phyloP scores from a whole-genome alignment of 306 rosid genomes.

The Betula pendula region DNA sequence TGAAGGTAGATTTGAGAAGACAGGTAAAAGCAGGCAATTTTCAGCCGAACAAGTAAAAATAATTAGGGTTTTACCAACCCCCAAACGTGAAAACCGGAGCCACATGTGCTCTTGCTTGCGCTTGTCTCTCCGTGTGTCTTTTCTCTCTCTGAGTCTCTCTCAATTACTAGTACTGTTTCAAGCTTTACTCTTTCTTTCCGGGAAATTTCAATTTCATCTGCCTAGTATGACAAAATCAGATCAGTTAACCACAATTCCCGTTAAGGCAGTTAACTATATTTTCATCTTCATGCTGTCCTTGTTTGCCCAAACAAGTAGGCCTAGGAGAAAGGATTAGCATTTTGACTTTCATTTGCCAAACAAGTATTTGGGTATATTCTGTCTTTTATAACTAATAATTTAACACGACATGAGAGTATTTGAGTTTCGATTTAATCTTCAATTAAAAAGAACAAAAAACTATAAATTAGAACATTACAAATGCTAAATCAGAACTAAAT shows the following conservation, averaged over 20 bases:
- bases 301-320: background rate
- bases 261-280: too few relatives aligned
- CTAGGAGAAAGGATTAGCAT: background rate
- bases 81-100: slow-evolving; percentile 55
- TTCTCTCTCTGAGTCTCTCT: slow-evolving; percentile 25
- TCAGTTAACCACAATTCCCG: too few relatives aligned
- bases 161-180: slow-evolving; percentile 14
- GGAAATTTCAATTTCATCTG: slow-evolving; percentile 17
- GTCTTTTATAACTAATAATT: too few relatives aligned
- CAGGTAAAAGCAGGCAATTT: slow-evolving; percentile 41
- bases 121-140: slow-evolving; percentile 35
- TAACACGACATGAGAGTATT: too few relatives aligned
- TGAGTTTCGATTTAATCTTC: too few relatives aligned
- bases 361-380: too few relatives aligned
- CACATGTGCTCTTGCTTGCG: slow-evolving; percentile 39
- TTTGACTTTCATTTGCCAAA: background rate
- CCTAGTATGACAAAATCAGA: slow-evolving; percentile 27
- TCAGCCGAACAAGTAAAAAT: slow-evolving; percentile 49
- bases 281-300: background rate
- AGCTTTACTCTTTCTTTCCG: slow-evolving; percentile 18
- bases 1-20: slow-evolving; percentile 33
- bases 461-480: too few relatives aligned
- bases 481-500: too few relatives aligned
- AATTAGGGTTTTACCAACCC: slow-evolving; percentile 59
- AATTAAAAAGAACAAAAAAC: too few relatives aligned